A percentile compares a stretch with the other conserved stretches of the same genome.
These are phyloP conservation scores for Aspergillus cejpii DNA, from an alignment of 2,329 filamentous ascomycete genomes.

Conservation along the genomic window DNA sequence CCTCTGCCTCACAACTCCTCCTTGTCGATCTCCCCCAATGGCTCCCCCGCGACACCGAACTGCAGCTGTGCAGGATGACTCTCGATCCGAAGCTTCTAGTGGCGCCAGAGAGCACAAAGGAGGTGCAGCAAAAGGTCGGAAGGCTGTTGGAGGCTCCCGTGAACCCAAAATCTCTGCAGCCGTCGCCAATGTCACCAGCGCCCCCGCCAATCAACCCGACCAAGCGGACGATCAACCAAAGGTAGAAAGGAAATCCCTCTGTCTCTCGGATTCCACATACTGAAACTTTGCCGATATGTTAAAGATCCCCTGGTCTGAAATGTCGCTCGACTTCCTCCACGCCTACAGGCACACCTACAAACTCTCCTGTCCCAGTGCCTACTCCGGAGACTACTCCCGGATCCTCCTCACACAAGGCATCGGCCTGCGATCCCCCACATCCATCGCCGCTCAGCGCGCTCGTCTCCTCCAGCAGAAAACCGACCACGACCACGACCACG, in stretches of 20 bases:
- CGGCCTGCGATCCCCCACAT: slow-evolving; percentile 41
- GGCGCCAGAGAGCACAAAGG: slow-evolving; percentile 35
- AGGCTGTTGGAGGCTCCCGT: slow-evolving; percentile 18
- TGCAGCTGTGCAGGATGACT: slow-evolving; percentile 39
- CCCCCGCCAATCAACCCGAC: slow-evolving; percentile 19
- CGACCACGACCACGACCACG: slow-evolving; percentile 7
- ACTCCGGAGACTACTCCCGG: slow-evolving; percentile 41
- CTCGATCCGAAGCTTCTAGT: slow-evolving; percentile 45
- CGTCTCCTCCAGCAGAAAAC: slow-evolving; percentile 11
- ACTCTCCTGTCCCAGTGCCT: slow-evolving; percentile 41
- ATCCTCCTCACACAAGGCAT: slow-evolving; percentile 43
- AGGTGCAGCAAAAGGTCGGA: slow-evolving; percentile 29
- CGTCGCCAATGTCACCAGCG: slow-evolving; percentile 27
- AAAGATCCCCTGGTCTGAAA: slow-evolving; percentile 42
- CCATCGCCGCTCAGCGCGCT: slow-evolving; percentile 33
- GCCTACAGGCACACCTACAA: slow-evolving; percentile 45
- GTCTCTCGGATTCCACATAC: not conserved
- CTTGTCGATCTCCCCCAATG: slow-evolving; percentile 35
- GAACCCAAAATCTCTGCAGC: slow-evolving; percentile 19
- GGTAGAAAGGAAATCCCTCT: slow-evolving; percentile 18
- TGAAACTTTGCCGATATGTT: too few species aligned
- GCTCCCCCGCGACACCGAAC: slow-evolving; percentile 43
- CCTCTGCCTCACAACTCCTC: slow-evolving; percentile 6
- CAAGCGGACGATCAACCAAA: slow-evolving; percentile 24
- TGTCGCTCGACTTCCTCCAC: slow-evolving; percentile 43